Percentiles rank a stretch among this genome's conserved stretches.
These are phyloP conservation scores for Euphrasia arctica DNA, from an alignment of 305 asterid genomes.

Conservation along the genomic window DNA sequence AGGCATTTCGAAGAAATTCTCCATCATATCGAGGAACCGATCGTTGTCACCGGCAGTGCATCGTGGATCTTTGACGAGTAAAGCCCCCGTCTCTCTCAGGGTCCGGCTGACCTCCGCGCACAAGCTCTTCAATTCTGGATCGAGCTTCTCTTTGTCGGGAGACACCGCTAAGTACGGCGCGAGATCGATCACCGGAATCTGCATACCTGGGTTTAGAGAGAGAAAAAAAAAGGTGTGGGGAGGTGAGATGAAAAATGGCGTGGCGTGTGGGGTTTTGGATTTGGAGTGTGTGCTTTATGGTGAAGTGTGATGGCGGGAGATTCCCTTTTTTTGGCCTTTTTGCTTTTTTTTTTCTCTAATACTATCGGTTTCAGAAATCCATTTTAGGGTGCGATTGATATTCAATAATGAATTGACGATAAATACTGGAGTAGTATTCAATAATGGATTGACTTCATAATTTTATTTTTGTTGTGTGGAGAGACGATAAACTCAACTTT, in stretches of 20 bases:
- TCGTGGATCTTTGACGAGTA: slow-evolving; percentile 94
- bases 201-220: slow-evolving; percentile 44
- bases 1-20: slow-evolving; percentile 78
- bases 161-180: slow-evolving; percentile 53
- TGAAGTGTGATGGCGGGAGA: too few species aligned
- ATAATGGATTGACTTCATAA: too few species aligned
- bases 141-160: slow-evolving; percentile 30
- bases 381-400: too few species aligned
- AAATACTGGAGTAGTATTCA: too few species aligned
- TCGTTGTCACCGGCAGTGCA: slow-evolving; percentile 83
- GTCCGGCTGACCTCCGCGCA: slow-evolving; percentile 85
- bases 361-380: too few species aligned
- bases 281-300: too few species aligned
- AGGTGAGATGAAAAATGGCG: not conserved
- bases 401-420: too few species aligned
- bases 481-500: too few species aligned
- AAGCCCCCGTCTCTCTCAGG: slow-evolving; percentile 90
- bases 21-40: slow-evolving; percentile 89
- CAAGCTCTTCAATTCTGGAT: slow-evolving; percentile 42
- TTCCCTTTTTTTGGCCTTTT: too few species aligned
- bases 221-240: not conserved
- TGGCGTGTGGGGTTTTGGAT: too few species aligned
- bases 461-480: too few species aligned
- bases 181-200: slow-evolving; percentile 91
- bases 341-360: too few species aligned